Percentiles rank a stretch among this genome's conserved stretches.
Conservation (phyloP, 2,329 filamentous ascomycete genomes). For the Penicillium sp. region DNA sequence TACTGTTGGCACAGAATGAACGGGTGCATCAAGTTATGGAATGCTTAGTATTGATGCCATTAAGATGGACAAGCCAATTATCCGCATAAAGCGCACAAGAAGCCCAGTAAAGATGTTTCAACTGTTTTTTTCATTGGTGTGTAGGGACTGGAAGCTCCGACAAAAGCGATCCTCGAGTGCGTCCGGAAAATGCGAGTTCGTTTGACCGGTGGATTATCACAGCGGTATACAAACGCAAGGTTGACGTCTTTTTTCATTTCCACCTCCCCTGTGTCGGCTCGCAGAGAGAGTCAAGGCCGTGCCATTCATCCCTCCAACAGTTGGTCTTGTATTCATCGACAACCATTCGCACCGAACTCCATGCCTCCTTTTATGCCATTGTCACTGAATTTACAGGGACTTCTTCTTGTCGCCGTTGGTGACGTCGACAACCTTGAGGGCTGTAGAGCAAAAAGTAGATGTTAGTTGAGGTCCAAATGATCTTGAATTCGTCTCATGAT, state of each 20-base stretch:
- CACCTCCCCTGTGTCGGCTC: constrained; percentile 32
- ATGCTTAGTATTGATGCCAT: not conserved
- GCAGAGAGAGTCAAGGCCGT: constrained; percentile 29
- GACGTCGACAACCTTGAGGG: constrained; percentile 47
- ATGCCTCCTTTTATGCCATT: constrained; percentile 27
- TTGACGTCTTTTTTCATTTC: constrained; percentile 10
- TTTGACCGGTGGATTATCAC: constrained; percentile 24
- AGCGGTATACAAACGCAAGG: constrained; percentile 29
- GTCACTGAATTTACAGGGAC: constrained; percentile 40
- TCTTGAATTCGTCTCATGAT: not conserved
- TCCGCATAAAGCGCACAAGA: constrained; percentile 6
- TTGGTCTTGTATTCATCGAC: constrained; percentile 29
- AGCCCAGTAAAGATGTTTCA: constrained; percentile 31
- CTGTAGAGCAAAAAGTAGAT: constrained; percentile 25
- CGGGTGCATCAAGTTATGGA: not conserved
- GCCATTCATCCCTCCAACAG: constrained; percentile 28
- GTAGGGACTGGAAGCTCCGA: constrained; percentile 34
- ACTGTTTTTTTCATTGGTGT: constrained; percentile 42
- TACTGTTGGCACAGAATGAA: not conserved
- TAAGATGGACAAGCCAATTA: not conserved
- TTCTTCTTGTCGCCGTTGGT: constrained; percentile 48
- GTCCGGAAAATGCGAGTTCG: constrained; percentile 34
- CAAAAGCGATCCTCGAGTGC: constrained; percentile 27
- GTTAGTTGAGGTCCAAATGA: constrained; percentile 18
- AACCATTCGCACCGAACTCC: constrained; percentile 27